Conservation (phyloP, 148 eudicot species). For the Persicaria tinctoria region DNA sequence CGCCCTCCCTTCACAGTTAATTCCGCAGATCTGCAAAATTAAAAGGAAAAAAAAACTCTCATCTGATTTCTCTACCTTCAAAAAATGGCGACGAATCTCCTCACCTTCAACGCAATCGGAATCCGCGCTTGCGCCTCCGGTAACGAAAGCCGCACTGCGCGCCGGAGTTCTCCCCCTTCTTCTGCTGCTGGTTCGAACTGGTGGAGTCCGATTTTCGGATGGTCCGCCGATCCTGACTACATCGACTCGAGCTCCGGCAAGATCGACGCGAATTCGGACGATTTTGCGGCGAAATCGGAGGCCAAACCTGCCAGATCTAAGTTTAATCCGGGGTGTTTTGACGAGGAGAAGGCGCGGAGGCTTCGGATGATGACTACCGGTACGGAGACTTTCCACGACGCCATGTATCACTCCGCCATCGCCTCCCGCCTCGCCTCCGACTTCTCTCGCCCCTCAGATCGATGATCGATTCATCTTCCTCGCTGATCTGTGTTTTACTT, state of each 20-base stretch:
- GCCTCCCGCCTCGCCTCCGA: constrained; percentile 78
- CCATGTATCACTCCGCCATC: constrained; percentile 78
- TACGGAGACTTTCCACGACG: constrained; percentile 48
- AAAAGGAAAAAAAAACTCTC: background rate
- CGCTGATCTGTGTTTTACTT: background rate
- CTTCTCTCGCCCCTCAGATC: constrained; percentile 14
- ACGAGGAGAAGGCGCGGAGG: constrained; percentile 64
- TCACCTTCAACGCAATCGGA: constrained; percentile 23
- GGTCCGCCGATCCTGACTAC: constrained; percentile 61
- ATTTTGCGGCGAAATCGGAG: background rate
- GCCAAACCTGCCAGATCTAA: constrained; percentile 21
- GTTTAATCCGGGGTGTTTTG: constrained; percentile 44
- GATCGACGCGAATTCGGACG: background rate
- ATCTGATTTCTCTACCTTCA: background rate
- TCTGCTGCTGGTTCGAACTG: constrained; percentile 20
- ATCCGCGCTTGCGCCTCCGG: constrained; percentile 28
- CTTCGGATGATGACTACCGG: constrained; percentile 54
- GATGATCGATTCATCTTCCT: background rate
- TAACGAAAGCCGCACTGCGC: constrained; percentile 14
- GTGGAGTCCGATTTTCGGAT: constrained; percentile 73
- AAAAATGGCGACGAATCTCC: constrained; percentile 40
- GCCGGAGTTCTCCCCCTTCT: constrained; percentile 13
- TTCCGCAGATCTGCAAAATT: background rate
- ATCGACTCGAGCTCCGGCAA: constrained; percentile 23
- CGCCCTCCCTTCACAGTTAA: background rate